Evolutionary conservation across 352 stramenopile species (phyloP), one percentile per base, ranked within the genome.

Genomic region (Pythium pectinolyticum): DNA sequence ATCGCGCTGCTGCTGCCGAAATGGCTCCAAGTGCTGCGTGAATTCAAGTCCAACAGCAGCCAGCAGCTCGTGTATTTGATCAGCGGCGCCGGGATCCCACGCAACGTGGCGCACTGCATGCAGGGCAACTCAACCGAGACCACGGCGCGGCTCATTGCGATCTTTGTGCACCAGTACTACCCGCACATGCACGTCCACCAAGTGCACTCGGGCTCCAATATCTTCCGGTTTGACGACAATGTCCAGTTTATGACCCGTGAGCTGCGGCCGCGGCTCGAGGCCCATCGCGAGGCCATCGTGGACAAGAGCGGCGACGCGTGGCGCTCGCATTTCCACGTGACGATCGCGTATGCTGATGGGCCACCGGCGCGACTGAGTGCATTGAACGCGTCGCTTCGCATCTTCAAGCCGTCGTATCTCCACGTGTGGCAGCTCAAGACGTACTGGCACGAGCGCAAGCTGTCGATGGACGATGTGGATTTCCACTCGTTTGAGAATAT

Each of bases 361-460:
- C 95, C 94, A 30, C 93, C 95, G 3, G 97, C 97, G 27, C 78
- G 97, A 24, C 85, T 98, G 39, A 97, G 96, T 74, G 97, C 97
- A 20, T 90, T 99, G 57, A 98, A 99, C 70, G 90, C 96, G 15
- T 92, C 91, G 32, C 76, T 99, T 49, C 86, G 97, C 9, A 92
- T 93, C 24, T 99, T 98, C 74, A 66, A 74, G 17, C 95, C 95
- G 24, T 97, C 86, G 27, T 99, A 98, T 55, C 89, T 99, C 65
- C 97, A 99, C 76, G 96, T 99, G 59, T 99, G 96, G 96, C 93
- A 99, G 77, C 87, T 99, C 58, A 99, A 99, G 75, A 99, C 95
- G 1, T 99, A 99, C 73, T 99, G 97, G 97, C 94, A 99, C 70
- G 88, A 98, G 66, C 84, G 76, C 7, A 96, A 98, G 43, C 84